phyloP scores from a whole-genome alignment of 202 grass and related monocot species.

The Elaeis oleifera region DNA sequence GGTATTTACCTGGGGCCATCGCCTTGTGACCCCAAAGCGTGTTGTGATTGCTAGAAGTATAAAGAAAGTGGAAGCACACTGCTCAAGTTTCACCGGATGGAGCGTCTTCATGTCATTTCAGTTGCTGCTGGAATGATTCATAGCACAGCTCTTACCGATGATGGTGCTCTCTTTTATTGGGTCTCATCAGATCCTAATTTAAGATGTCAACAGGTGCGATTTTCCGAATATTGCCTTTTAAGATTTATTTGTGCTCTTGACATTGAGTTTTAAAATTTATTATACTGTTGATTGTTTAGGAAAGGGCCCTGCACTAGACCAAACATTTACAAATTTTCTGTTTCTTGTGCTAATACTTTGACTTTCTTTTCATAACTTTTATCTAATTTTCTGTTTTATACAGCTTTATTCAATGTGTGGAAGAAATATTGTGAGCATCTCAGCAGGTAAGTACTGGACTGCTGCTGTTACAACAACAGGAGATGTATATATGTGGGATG shows the following conservation, averaged over 20 bases:
- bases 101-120: conserved; percentile 74
- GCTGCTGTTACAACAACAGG: conserved; percentile 76
- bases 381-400: conserved; percentile 5
- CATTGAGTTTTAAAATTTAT: too few relatives aligned
- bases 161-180: conserved; percentile 93
- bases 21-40: conserved; percentile 73
- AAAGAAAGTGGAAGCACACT: conserved; percentile 79
- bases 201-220: conserved; percentile 81
- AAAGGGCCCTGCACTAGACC: too few relatives aligned
- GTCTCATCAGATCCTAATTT: conserved; percentile 86
- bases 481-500: conserved; percentile 96
- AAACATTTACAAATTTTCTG: background rate
- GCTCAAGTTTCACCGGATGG: conserved; percentile 81
- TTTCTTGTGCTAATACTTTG: background rate
- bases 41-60: conserved; percentile 75
- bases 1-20: conserved; percentile 98
- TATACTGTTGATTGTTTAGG: too few relatives aligned
- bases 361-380: background rate
- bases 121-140: conserved; percentile 78
- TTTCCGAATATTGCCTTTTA: conserved; percentile 21
- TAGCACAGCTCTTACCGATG: conserved; percentile 72
- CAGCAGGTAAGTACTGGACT: conserved; percentile 94
- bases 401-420: conserved; percentile 82
- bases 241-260: background rate
- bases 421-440: conserved; percentile 64